Conservation (phyloP, 73 alveolate species). For the Stentor roeselii region DNA sequence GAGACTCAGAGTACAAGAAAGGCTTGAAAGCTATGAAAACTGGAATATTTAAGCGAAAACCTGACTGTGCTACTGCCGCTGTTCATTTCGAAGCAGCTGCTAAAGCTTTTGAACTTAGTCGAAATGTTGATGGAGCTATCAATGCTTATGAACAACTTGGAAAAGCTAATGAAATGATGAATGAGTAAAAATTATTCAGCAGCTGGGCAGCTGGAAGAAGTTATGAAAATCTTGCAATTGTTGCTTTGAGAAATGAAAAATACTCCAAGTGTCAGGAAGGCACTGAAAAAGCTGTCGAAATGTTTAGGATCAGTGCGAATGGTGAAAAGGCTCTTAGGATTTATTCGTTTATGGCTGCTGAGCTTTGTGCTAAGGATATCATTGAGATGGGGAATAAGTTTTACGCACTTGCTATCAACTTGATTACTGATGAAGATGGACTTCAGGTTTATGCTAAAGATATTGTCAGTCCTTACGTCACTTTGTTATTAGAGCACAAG, state of each 20-base stretch:
- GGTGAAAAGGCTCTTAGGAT: constrained; percentile 16
- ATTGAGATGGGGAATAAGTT: neutral
- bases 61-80: constrained; percentile 2
- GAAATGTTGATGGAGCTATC: neutral
- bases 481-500: neutral
- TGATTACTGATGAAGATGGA: neutral
- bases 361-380: neutral
- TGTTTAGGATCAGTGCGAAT: constrained; percentile 8
- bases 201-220: constrained; percentile 26
- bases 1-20: neutral
- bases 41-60: constrained; percentile 9
- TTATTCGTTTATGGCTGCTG: constrained; percentile 2
- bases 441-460: neutral
- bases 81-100: constrained; percentile 17
- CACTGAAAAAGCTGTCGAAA: constrained; percentile 22
- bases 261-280: neutral
- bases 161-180: constrained; percentile 6
- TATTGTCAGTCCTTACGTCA: neutral
- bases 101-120: constrained; percentile 3
- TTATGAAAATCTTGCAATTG: neutral
- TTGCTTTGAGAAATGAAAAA: neutral
- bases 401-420: neutral
- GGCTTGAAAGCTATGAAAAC: neutral
- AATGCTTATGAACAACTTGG: constrained; percentile 23
- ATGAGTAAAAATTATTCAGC: constrained; percentile 2